phyloP scores from a whole-genome alignment of 805 yeast species.

The Yamadazyma sp. region DNA sequence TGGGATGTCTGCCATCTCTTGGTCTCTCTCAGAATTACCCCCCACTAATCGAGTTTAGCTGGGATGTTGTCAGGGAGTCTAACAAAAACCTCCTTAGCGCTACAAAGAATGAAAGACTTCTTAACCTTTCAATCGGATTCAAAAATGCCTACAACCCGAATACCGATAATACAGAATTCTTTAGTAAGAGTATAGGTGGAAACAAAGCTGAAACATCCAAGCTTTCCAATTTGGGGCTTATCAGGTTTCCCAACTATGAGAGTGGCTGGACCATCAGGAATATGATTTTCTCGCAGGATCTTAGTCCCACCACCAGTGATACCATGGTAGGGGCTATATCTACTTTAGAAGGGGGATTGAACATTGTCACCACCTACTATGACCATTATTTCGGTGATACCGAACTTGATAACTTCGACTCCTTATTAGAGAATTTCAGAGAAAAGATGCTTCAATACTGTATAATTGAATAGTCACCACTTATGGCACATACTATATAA shows the following conservation, averaged over 20 bases:
- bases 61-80: slow-evolving; percentile 31
- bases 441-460: slow-evolving; percentile 18
- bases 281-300: slow-evolving; percentile 36
- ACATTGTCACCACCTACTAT: slow-evolving; percentile 31
- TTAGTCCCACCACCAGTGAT: slow-evolving; percentile 35
- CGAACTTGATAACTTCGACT: slow-evolving; percentile 24
- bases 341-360: slow-evolving; percentile 33
- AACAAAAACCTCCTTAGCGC: slow-evolving; percentile 20
- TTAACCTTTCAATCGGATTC: slow-evolving; percentile 23
- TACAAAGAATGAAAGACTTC: slow-evolving; percentile 22
- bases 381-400: slow-evolving; percentile 28
- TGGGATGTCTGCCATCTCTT: slow-evolving; percentile 35
- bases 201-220: slow-evolving; percentile 33
- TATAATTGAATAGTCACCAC: not conserved
- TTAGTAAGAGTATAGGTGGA: slow-evolving; percentile 22
- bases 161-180: slow-evolving; percentile 19
- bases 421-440: slow-evolving; percentile 20
- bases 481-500: too few relatives aligned
- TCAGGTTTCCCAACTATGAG: slow-evolving; percentile 21
- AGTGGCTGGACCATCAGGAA: slow-evolving; percentile 29
- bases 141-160: slow-evolving; percentile 16
- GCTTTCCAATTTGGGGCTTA: slow-evolving; percentile 37
- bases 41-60: slow-evolving; percentile 30
- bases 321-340: slow-evolving; percentile 34
- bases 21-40: slow-evolving; percentile 33